Evolutionary conservation across 164 flowering plant genomes (phyloP).

Genomic region (Piper longum): DNA sequence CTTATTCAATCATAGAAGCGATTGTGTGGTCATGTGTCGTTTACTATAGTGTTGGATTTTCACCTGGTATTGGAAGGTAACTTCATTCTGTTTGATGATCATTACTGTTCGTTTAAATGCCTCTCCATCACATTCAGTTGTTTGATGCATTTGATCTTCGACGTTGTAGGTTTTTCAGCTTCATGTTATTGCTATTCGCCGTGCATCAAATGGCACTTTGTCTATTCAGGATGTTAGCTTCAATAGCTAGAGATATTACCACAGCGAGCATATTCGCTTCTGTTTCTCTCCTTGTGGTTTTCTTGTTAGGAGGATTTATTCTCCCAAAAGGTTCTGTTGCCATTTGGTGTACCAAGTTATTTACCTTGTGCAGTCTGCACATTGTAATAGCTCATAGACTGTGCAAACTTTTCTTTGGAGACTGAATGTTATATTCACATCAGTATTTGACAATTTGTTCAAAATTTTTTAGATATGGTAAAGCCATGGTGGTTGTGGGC

Average conservation of each 20-base stretch:
- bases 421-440: neutral
- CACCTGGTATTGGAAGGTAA: constrained; percentile 71
- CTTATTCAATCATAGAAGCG: constrained; percentile 72
- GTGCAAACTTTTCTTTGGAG: too few species aligned
- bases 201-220: constrained; percentile 89
- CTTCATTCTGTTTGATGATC: neutral
- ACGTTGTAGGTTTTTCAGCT: constrained; percentile 62
- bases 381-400: too few species aligned
- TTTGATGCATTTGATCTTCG: neutral
- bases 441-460: neutral
- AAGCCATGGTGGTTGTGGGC: constrained; percentile 87
- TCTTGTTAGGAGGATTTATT: constrained; percentile 74
- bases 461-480: constrained; percentile 30
- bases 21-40: constrained; percentile 67
- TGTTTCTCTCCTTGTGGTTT: constrained; percentile 37
- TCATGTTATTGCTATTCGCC: constrained; percentile 43
- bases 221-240: constrained; percentile 62
- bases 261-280: constrained; percentile 73
- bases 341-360: neutral
- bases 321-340: constrained; percentile 55
- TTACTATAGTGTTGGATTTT: constrained; percentile 72
- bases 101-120: neutral
- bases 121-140: neutral
- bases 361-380: too few species aligned
- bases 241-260: constrained; percentile 59